Conservation (phyloP, 352 stramenopile genomes). For the Phytophthora hybrid region DNA sequence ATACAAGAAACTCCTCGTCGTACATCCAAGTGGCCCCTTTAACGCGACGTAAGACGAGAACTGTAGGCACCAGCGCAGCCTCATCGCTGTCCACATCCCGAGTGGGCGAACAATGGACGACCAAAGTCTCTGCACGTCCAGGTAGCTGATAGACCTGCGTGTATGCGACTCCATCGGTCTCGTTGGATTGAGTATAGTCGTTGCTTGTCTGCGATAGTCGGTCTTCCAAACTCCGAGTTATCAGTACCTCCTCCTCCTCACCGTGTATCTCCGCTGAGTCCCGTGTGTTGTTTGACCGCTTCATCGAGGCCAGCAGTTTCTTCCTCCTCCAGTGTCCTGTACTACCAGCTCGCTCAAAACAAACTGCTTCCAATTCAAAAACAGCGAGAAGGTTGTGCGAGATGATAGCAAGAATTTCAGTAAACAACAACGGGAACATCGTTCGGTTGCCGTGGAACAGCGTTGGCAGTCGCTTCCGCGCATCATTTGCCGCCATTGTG, state of each 20-base stretch:
- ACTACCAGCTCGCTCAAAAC: too few species aligned
- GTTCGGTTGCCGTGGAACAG: too few species aligned
- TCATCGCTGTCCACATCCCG: slow-evolving; percentile 44
- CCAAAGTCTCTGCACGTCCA: slow-evolving; percentile 25
- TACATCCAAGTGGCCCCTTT: slow-evolving; percentile 59
- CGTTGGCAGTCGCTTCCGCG: too few species aligned
- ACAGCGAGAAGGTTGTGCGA: too few species aligned
- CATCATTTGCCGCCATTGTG: too few species aligned
- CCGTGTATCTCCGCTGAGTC: background rate
- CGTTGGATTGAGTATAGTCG: background rate
- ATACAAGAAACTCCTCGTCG: too few species aligned
- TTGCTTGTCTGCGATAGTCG: background rate
- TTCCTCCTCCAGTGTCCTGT: too few species aligned
- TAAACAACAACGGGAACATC: too few species aligned
- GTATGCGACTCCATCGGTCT: background rate
- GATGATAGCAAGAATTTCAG: too few species aligned
- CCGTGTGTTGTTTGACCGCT: too few species aligned
- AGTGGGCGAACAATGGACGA: slow-evolving; percentile 35
- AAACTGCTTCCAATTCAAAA: too few species aligned
- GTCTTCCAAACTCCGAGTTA: background rate
- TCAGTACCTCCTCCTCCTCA: background rate
- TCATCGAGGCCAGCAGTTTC: too few species aligned
- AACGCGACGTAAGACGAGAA: slow-evolving; percentile 61
- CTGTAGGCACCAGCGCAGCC: slow-evolving; percentile 28
- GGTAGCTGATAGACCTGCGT: slow-evolving; percentile 18